phyloP scores from a whole-genome alignment of 208 protist genomes.

The Lotmaria passim region DNA sequence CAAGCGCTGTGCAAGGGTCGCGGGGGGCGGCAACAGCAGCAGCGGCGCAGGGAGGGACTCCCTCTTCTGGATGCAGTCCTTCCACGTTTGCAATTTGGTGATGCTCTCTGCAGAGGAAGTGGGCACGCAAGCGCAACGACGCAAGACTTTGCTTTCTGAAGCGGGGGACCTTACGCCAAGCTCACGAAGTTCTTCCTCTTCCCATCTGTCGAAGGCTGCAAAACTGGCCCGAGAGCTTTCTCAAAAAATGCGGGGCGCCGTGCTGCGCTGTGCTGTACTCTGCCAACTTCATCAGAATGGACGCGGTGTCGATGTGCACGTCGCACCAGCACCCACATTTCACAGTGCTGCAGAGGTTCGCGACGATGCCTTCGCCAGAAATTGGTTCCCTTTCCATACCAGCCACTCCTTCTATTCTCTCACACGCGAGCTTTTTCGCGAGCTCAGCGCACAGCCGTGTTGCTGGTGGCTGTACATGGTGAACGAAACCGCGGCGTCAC shows the following conservation, averaged over 20 bases:
- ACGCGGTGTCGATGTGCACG: not conserved
- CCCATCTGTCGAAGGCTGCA: too few relatives aligned
- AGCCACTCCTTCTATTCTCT: not conserved
- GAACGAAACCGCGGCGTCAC: not conserved
- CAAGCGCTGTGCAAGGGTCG: not conserved
- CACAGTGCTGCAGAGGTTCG: not conserved
- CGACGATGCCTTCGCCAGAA: not conserved
- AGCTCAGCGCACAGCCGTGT: not conserved
- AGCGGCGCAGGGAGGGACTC: not conserved
- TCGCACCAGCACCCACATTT: not conserved
- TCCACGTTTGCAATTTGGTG: not conserved
- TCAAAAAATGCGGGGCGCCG: not conserved
- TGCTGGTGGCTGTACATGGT: not conserved
- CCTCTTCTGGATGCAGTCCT: not conserved
- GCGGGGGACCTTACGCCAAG: too few relatives aligned
- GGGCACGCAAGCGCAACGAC: too few relatives aligned
- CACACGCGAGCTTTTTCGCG: not conserved
- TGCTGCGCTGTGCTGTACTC: conserved; percentile 12
- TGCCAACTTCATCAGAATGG: not conserved
- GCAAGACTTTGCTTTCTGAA: too few relatives aligned
- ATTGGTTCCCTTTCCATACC: not conserved
- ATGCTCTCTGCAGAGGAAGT: too few relatives aligned
- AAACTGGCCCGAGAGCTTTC: too few relatives aligned
- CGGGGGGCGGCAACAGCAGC: not conserved
- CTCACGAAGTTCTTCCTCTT: too few relatives aligned